phyloP scores from a whole-genome alignment of 768 basidiomycete species.

The Macrolepiota albuminosa region DNA sequence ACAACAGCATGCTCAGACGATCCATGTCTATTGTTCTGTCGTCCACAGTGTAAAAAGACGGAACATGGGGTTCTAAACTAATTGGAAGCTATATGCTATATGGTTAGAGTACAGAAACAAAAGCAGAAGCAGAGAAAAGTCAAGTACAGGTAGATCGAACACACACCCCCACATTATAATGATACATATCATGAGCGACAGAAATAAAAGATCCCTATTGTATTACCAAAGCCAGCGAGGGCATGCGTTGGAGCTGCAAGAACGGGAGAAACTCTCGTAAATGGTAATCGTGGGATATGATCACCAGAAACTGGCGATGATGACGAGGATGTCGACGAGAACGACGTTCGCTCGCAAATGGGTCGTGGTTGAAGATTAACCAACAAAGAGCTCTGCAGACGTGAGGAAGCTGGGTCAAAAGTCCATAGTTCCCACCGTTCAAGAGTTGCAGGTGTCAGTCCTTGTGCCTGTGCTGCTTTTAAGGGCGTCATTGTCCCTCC shows the following conservation, averaged over 20 bases:
- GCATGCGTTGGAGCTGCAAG: conserved; percentile 43
- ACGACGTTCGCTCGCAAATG: conserved; percentile 15
- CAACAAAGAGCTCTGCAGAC: conserved; percentile 47
- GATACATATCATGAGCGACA: conserved; percentile 9
- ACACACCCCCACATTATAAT: background rate
- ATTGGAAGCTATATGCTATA: background rate
- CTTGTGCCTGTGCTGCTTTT: conserved; percentile 23
- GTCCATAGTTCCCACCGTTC: conserved; percentile 86
- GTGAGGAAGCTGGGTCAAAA: conserved; percentile 53
- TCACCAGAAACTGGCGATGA: conserved; percentile 18
- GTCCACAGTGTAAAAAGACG: background rate
- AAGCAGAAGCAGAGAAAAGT: background rate
- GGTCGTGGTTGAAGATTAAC: conserved; percentile 34
- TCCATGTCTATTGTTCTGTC: background rate
- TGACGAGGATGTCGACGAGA: conserved; percentile 16
- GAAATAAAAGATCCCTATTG: conserved; percentile 55
- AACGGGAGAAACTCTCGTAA: conserved; percentile 70
- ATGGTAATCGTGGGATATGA: conserved; percentile 59
- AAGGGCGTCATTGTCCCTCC: conserved; percentile 11
- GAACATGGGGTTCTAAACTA: background rate
- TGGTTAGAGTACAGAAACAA: background rate
- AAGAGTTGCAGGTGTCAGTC: conserved; percentile 58
- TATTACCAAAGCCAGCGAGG: conserved; percentile 78
- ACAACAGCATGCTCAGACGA: background rate
- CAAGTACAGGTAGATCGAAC: background rate